Evolutionary conservation across 352 stramenopile genomes (phyloP).

Genomic region (Phytophthora quininea): DNA sequence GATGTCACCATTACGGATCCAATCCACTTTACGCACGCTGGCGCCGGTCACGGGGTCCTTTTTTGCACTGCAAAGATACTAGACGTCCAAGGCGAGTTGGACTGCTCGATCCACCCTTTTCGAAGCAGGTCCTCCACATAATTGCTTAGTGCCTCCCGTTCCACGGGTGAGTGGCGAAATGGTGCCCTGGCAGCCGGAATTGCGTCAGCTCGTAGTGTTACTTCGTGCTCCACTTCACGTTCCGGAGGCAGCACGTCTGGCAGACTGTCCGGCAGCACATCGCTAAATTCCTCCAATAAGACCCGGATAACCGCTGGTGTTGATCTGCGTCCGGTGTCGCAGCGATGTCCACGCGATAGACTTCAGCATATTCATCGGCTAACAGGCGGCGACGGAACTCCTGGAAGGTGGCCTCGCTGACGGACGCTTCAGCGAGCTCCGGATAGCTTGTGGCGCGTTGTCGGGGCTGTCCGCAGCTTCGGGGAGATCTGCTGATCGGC

Average conservation of each 20-base stretch:
- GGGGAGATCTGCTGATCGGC: neutral
- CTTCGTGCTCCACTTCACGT: conserved; percentile 9
- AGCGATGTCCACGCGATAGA: neutral
- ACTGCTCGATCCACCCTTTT: conserved; percentile 11
- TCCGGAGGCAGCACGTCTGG: conserved; percentile 8
- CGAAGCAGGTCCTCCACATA: conserved; percentile 15
- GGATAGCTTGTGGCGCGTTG: neutral
- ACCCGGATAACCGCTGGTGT: neutral
- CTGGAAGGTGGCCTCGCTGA: too few species aligned
- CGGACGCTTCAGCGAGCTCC: neutral
- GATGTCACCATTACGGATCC: neutral
- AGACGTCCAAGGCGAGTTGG: conserved; percentile 14
- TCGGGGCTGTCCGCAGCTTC: neutral
- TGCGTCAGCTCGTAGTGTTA: conserved; percentile 8
- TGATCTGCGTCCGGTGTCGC: neutral
- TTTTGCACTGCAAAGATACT: conserved; percentile 7
- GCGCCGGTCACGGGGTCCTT: neutral
- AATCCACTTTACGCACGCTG: neutral
- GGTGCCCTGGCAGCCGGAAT: neutral
- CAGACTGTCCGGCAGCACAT: conserved; percentile 4
- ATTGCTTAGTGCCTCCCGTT: neutral
- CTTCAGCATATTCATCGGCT: conserved; percentile 4
- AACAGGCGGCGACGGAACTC: neutral
- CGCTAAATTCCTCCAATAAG: conserved; percentile 3
- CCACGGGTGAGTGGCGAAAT: conserved; percentile 5